A percentile compares a stretch with the other conserved stretches of the same genome.
These are phyloP conservation scores for Podospora anserina DNA, from an alignment of 495 filamentous ascomycete genomes.

Conservation along the genomic window DNA sequence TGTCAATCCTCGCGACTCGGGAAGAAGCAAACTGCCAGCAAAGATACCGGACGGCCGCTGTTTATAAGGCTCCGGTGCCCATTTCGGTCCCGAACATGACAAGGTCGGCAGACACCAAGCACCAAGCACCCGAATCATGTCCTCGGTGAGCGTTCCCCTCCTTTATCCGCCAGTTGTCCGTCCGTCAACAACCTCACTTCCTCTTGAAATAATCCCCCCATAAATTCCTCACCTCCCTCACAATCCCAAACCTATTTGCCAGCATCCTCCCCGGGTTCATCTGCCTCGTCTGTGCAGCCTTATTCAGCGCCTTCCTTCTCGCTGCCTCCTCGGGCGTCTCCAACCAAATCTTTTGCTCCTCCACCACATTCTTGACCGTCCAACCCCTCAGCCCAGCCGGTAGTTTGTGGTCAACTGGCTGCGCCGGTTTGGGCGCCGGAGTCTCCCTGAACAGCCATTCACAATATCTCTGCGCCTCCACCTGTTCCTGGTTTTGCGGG, in stretches of 20 bases:
- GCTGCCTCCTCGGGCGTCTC: not conserved
- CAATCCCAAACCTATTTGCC: not conserved
- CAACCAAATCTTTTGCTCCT: not conserved
- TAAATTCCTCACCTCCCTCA: not conserved
- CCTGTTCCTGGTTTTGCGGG: not conserved
- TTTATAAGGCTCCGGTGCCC: not conserved
- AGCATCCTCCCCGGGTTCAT: not conserved
- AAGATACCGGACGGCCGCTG: no score
- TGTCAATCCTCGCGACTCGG: not conserved
- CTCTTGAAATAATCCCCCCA: not conserved
- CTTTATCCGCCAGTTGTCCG: not conserved
- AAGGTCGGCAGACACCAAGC: not conserved
- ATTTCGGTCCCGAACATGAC: not conserved
- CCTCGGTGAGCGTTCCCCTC: not conserved
- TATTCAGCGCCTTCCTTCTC: not conserved
- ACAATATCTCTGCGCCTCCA: not conserved
- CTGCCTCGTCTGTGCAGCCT: not conserved
- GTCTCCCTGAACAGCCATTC: not conserved
- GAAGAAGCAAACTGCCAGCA: not conserved
- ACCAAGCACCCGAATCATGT: not conserved
- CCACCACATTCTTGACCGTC: not conserved
- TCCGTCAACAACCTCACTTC: not conserved
- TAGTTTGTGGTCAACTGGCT: not conserved
- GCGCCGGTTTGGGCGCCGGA: not conserved
- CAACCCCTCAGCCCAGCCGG: not conserved